Evolutionary conservation across 768 basidiomycete genomes (phyloP), one percentile per base, ranked within the genome.

Genomic region (Baorangia bicolor): DNA sequence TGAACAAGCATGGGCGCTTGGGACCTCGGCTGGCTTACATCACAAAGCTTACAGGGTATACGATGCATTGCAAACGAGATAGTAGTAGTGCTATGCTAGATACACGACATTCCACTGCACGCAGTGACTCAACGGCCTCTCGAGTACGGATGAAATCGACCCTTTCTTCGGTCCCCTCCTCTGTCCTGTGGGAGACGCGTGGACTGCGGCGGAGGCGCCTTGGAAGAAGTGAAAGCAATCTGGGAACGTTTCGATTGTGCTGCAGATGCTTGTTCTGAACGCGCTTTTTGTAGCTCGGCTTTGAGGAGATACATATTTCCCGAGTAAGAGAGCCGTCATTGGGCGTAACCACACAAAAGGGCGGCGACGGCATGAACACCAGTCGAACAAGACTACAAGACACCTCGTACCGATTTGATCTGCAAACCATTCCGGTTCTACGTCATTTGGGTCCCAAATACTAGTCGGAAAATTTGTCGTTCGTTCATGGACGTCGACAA

Each of bases 401-500:
- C 55, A 55, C 39, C 45, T 70, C 88, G 73, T 74, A 93, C 92
- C 91, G 64, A 97, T 84, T 62, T 78, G 81, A 34, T 85, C 82
- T 2, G 93, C 87, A 62, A 81, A 87, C 86, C 93, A 96, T 35
- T 84, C 86, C 1, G 81, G 75, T 49, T 77, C 67, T 23, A 89
- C 74, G 38, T 81, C 81, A 35, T 80, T 72, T 14, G 92, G 86
- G 64, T 89, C 81, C 88, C 96, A 98, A 2, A 90, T 73, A 9
- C 77, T 75, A 18, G 75, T 53, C 10, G 90, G 87, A 65, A 95
- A 94, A 60, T 92, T 91, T 2, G 88, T 89, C n/a, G 83, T 76
- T 16, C 87, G 82, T 70, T 98, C 96, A 64, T 96, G 87, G 16
- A 95, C 88, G 55, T 90, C 88, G 16, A 97, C 86, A 68, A 95